Evolutionary conservation across 2,329 filamentous ascomycete genomes (phyloP).

Genomic region (Ceratocystiopsis sp.): DNA sequence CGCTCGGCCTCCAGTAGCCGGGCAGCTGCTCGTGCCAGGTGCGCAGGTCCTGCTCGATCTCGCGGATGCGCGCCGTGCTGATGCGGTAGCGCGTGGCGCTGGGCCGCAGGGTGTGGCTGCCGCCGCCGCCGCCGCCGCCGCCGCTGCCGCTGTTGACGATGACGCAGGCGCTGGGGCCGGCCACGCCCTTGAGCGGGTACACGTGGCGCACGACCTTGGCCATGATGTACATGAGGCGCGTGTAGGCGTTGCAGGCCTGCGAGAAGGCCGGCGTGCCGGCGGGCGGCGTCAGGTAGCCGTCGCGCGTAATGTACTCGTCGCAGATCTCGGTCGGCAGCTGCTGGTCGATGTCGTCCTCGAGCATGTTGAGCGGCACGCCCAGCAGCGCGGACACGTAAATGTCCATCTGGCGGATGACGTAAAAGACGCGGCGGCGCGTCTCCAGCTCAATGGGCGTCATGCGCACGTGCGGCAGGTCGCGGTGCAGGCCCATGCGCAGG

Average conservation of each 20-base stretch:
- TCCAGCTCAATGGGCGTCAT: constrained; percentile 48
- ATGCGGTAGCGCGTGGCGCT: constrained; percentile 37
- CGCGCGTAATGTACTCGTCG: constrained; percentile 47
- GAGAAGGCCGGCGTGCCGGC: constrained; percentile 40
- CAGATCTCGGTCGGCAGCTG: constrained; percentile 47
- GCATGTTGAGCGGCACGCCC: constrained; percentile 47
- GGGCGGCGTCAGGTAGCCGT: constrained; percentile 37
- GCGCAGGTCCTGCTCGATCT: constrained; percentile 46
- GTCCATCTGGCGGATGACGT: constrained; percentile 52
- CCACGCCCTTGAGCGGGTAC: constrained; percentile 43
- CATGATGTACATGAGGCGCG: constrained; percentile 44
- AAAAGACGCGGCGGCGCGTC: constrained; percentile 46
- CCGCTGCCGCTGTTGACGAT: too few species aligned
- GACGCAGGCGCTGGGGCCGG: constrained; percentile 20
- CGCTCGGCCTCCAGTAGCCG: constrained; percentile 58
- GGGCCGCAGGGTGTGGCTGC: too few species aligned
- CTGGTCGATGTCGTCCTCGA: constrained; percentile 50
- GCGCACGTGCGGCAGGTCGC: constrained; percentile 47
- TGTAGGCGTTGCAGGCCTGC: constrained; percentile 50
- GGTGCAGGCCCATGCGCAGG: constrained; percentile 63
- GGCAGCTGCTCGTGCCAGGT: constrained; percentile 53
- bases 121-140: too few species aligned
- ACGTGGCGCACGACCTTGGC: constrained; percentile 47
- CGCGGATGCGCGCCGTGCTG: constrained; percentile 44
- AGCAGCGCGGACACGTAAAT: constrained; percentile 52